Evolutionary conservation across 192 early-diverging fungal species (phyloP).

Genomic region (Backusella mclennaniae): DNA sequence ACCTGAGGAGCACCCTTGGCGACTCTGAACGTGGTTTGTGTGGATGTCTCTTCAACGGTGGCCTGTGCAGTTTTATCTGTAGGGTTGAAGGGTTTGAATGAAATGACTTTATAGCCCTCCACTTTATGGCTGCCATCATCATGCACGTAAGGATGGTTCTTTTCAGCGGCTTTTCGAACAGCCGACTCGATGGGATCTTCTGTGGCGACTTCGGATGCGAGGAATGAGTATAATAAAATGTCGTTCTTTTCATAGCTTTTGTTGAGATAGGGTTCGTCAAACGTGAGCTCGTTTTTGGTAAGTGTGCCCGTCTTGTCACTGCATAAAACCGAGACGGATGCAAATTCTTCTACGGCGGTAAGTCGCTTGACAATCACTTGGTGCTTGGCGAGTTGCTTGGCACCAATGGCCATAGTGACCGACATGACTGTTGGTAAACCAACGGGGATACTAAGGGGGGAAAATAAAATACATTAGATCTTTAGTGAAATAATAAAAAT

Average conservation of each 20-base stretch:
- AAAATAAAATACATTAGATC: background rate
- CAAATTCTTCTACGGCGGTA: constrained; percentile 79
- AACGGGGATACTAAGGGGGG: constrained; percentile 59
- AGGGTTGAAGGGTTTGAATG: constrained; percentile 77
- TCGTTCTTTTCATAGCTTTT: constrained; percentile 53
- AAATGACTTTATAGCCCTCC: constrained; percentile 65
- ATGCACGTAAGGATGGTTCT: constrained; percentile 47
- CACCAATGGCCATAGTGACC: constrained; percentile 85
- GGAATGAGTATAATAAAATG: constrained; percentile 59
- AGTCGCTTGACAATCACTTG: constrained; percentile 79
- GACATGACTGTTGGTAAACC: constrained; percentile 81
- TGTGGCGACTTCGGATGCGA: constrained; percentile 68
- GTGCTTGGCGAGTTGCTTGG: constrained; percentile 65
- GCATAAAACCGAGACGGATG: constrained; percentile 66
- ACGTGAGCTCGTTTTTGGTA: constrained; percentile 73
- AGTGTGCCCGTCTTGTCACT: constrained; percentile 76
- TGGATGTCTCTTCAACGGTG: constrained; percentile 52
- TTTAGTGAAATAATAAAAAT: background rate
- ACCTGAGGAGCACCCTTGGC: constrained; percentile 80
- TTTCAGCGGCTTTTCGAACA: constrained; percentile 60
- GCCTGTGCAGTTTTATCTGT: constrained; percentile 66
- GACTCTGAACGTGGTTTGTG: constrained; percentile 50
- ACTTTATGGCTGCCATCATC: constrained; percentile 46
- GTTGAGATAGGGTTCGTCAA: constrained; percentile 65
- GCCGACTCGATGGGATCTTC: constrained; percentile 75